phyloP scores from a whole-genome alignment of 768 basidiomycete species.

The Inosperma sp. region DNA sequence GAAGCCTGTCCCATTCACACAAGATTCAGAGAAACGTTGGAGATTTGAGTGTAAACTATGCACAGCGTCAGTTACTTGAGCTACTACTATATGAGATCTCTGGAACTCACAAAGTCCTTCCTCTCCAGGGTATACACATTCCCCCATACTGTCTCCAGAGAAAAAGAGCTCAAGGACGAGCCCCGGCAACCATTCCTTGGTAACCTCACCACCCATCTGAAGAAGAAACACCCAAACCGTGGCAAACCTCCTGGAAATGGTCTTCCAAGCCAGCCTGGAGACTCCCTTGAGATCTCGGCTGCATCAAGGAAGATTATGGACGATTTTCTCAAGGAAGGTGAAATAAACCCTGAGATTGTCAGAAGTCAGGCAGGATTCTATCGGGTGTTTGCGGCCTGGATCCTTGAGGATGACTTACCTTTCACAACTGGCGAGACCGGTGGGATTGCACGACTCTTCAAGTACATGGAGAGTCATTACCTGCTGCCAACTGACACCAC shows the following conservation, averaged over 20 bases:
- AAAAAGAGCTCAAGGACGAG: background rate
- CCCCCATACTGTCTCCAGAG: background rate
- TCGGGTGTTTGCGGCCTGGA: constrained; percentile 24
- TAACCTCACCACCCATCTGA: background rate
- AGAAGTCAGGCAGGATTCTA: constrained; percentile 20
- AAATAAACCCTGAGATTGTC: constrained; percentile 22
- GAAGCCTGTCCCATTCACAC: background rate
- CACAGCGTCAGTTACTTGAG: background rate
- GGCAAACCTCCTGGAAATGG: background rate
- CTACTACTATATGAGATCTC: background rate
- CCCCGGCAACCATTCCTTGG: background rate
- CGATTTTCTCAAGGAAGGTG: constrained; percentile 22
- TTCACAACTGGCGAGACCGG: constrained; percentile 22
- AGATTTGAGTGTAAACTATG: background rate
- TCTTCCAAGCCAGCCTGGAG: background rate
- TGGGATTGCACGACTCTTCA: constrained; percentile 11
- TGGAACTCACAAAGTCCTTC: background rate
- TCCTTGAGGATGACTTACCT: constrained; percentile 22
- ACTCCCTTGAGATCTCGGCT: constrained; percentile 7
- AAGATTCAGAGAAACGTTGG: background rate
- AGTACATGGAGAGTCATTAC: constrained; percentile 15
- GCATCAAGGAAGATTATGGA: constrained; percentile 22
- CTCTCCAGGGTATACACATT: background rate
- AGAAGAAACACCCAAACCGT: background rate
- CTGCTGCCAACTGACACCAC: constrained; percentile 15